phyloP scores from a whole-genome alignment of 148 eudicot genomes.

The Nepenthes gracilis region DNA sequence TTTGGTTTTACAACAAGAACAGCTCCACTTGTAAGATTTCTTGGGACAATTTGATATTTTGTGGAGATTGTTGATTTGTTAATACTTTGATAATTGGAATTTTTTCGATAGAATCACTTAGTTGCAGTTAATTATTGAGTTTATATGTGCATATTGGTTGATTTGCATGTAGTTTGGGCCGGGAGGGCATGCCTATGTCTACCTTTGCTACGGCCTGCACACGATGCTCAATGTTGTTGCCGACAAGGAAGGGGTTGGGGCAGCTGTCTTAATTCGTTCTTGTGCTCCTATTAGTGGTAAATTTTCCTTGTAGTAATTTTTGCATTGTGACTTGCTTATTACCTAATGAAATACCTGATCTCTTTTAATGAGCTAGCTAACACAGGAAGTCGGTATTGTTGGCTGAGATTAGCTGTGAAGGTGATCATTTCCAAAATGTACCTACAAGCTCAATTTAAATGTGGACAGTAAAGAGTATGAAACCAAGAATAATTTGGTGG shows the following conservation, averaged over 20 bases:
- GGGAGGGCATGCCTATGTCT: conserved; percentile 91
- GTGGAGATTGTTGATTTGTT: background rate
- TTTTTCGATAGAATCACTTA: background rate
- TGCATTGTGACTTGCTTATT: conserved; percentile 2
- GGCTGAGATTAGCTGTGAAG: too few species aligned
- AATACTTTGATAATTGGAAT: background rate
- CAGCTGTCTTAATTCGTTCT: conserved; percentile 89
- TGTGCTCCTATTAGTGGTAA: conserved; percentile 89
- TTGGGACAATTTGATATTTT: background rate
- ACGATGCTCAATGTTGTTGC: conserved; percentile 92
- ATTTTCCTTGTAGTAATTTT: background rate
- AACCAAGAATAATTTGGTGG: too few species aligned
- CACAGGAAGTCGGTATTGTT: too few species aligned
- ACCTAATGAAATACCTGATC: background rate
- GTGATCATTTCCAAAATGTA: too few species aligned
- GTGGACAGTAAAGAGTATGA: too few species aligned
- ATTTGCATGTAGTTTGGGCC: conserved; percentile 63
- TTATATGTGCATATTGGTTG: background rate
- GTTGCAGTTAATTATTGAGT: background rate
- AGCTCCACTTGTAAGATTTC: conserved; percentile 66
- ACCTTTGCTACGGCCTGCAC: conserved; percentile 92
- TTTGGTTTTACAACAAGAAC: conserved; percentile 84
- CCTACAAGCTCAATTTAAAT: too few species aligned
- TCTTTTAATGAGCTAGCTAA: background rate
- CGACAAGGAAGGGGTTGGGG: conserved; percentile 81